Conservation (phyloP, 192 early-diverging fungal species). For the Umbelopsis vinacea region DNA sequence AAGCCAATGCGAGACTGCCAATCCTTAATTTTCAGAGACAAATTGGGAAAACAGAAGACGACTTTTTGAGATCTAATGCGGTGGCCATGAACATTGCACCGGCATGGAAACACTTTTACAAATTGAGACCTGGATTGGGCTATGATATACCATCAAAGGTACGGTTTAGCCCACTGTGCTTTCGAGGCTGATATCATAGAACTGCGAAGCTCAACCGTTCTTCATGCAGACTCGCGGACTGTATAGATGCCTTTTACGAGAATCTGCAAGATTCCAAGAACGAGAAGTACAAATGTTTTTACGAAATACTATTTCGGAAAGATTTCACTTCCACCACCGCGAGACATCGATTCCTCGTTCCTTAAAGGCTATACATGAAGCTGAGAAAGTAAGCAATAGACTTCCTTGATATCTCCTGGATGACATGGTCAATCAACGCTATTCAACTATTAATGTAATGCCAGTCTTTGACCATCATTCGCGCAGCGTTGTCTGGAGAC, state of each 20-base stretch:
- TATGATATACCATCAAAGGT: slow-evolving; percentile 3
- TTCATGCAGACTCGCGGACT: slow-evolving; percentile 6
- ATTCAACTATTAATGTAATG: not conserved
- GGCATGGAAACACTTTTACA: not conserved
- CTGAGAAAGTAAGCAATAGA: slow-evolving; percentile 6
- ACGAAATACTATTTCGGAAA: slow-evolving; percentile 4
- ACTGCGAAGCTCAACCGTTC: not conserved
- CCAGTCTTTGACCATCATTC: not conserved
- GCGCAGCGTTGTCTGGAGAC: not conserved
- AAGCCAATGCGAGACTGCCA: too few relatives aligned
- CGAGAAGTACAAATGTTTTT: not conserved
- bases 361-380: slow-evolving; percentile 4
- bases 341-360: not conserved
- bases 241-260: slow-evolving; percentile 22
- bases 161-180: too few relatives aligned
- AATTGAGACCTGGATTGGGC: not conserved
- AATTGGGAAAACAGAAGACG: too few relatives aligned
- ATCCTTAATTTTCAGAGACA: too few relatives aligned
- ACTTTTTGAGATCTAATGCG: too few relatives aligned
- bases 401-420: too few relatives aligned
- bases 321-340: slow-evolving; percentile 24
- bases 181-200: not conserved
- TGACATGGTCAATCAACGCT: not conserved
- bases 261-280: not conserved
- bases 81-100: not conserved